Base-by-base conservation (phyloP, 2,329 filamentous ascomycete genomes). In the Talaromyces sp. region DNA sequence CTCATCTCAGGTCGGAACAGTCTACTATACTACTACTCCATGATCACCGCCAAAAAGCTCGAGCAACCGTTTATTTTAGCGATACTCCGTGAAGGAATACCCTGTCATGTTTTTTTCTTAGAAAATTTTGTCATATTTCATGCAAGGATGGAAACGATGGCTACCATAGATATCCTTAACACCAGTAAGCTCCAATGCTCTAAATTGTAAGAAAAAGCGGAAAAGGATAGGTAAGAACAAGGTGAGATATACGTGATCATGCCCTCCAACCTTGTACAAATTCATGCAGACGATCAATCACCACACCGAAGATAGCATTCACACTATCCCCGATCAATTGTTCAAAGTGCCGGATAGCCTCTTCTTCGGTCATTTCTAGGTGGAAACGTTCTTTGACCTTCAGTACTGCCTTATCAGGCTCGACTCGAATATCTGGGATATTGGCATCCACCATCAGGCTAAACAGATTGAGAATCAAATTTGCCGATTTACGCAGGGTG, bases 381-480 rank as follows among this genome's bases (percentile, higher is more conserved):
- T 95, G 91, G 71, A 99, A 96, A 33, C 94, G 80, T 75, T 99
- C 94, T 70, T 94, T 88, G 4, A 99, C 93, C 76, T 97, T 99
- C 64, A 92, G 78, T 14, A 97, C 93, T 10, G 91, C 92, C 75
- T 95, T 95, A 73, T 97, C 92, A 10, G 91, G 89, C 75, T 96
- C 91, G 19, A 96, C 82, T 53, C 89, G 87, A 66, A 99, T 95
- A 65, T 97, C 95, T 0, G 92, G 94, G 54, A 99, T 96, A 67
- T 96, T 96, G 35, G 94, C 93, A 70, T 97, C 91, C 14, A 96
- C 89, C 94, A 99, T 99, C 52, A 99, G 80, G 65, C 90, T 91
- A 72, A 99, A 99, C 40, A 99, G 73, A 66, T 99, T 99, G 24
- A 99, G 81, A 36, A 99, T 95, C 58, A 99, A 79, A 63, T 93